Evolutionary conservation across 306 rosid genomes (phyloP).

Genomic region (Cucumis melo): DNA sequence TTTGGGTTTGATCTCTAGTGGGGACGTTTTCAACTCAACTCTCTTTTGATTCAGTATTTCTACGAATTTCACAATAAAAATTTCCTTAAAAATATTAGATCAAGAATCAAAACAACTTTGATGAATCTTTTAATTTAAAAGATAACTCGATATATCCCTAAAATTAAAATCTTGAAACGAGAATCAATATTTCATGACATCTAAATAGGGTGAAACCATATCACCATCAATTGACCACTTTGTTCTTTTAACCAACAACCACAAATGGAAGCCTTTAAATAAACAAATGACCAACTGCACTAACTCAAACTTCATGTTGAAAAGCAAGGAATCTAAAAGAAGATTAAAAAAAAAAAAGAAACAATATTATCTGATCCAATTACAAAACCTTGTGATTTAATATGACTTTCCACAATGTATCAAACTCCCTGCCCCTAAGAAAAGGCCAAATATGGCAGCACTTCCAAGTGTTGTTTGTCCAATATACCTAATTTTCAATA

Average conservation of each 20-base stretch:
- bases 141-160: too few species aligned
- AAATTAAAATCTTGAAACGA: too few species aligned
- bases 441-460: constrained; percentile 76
- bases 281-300: background rate
- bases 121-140: too few species aligned
- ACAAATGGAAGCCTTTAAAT: background rate
- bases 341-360: background rate
- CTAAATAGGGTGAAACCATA: background rate
- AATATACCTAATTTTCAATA: constrained; percentile 65
- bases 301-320: background rate
- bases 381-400: constrained; percentile 3
- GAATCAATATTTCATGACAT: background rate
- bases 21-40: too few species aligned
- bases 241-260: background rate
- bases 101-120: too few species aligned
- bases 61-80: too few species aligned
- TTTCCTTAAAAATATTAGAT: too few species aligned
- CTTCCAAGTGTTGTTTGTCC: constrained; percentile 74
- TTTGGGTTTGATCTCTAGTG: constrained; percentile 92
- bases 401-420: constrained; percentile 89
- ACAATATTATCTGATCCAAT: background rate
- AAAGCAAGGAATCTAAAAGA: background rate
- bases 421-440: constrained; percentile 86
- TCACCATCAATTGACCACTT: background rate
- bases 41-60: too few species aligned